A percentile compares a stretch with the other conserved stretches of the same genome.
Evolutionary conservation across 2,329 filamentous ascomycete genomes (phyloP).

Genomic region (Colletotrichum sp.): DNA sequence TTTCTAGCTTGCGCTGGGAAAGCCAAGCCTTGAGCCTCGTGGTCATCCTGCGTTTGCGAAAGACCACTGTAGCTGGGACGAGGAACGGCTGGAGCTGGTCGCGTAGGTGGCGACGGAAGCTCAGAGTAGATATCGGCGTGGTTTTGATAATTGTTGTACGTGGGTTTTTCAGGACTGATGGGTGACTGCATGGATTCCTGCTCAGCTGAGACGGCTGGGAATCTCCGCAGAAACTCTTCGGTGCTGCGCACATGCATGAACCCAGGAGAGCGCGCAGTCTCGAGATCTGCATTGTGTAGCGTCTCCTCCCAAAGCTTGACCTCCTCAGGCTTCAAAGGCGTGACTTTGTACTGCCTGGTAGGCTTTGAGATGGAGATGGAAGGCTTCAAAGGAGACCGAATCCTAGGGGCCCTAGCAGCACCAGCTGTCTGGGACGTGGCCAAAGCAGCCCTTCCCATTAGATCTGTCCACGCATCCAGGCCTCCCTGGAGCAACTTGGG

Average conservation of each 20-base stretch:
- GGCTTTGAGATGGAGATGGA: conserved; percentile 27
- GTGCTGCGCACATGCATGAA: conserved; percentile 69
- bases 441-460: conserved; percentile 75
- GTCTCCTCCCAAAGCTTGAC: conserved; percentile 81
- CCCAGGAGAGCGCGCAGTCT: conserved; percentile 50
- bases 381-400: conserved; percentile 14
- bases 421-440: conserved; percentile 41
- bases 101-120: conserved; percentile 62
- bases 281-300: conserved; percentile 68
- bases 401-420: conserved; percentile 13
- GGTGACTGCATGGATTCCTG: conserved; percentile 65
- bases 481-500: conserved; percentile 85
- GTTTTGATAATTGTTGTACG: conserved; percentile 15
- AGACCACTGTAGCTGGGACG: conserved; percentile 83
- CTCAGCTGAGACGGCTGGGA: conserved; percentile 71
- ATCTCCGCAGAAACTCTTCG: conserved; percentile 85
- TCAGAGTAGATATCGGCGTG: conserved; percentile 48
- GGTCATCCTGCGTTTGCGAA: conserved; percentile 17
- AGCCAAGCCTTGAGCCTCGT: neutral
- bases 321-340: conserved; percentile 81
- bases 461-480: conserved; percentile 82
- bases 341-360: conserved; percentile 54
- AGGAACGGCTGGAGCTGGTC: conserved; percentile 72
- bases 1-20: conserved; percentile 3
- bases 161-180: conserved; percentile 14